Evolutionary conservation across 1,284 basidiomycete species (phyloP), one percentile per base, ranked within the genome.

Genomic region (Trichosporon coremiiforme): DNA sequence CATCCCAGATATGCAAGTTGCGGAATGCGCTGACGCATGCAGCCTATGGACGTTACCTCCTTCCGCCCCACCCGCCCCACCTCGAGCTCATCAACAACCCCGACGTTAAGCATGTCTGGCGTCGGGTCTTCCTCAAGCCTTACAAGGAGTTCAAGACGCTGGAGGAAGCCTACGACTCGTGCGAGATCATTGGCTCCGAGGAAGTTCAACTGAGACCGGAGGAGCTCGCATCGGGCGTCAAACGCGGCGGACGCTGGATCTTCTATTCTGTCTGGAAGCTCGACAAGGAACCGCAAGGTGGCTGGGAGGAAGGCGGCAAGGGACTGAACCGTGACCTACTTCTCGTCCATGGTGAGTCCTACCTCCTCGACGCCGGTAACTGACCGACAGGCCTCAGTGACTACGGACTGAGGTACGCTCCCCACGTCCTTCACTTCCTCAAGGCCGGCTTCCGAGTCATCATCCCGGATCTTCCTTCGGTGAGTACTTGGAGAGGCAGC

Each of bases 361-460:
- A 12, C 31, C 5, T 22, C 4, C 33, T 10, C 33, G 9, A 35
- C 33, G 33, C 77, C 47, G 50, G 31, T 3, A 63, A 50, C 62
- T 73, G 62, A 71, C 53, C 31, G 2, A 7, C 73, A 84, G 83
- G 84, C 5, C 70, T 85, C 36, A 80, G 80, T 63, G 84, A 84
- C 71, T 84, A 85, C 71, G 82, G 82, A 15, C 75, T 80, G 75
- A 75, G 83, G 41, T 85, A 85, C 63, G 80, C 82, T 0, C 83
- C 84, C 9, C 85, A 86, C 66, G 80, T 84, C 8, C 73, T 74
- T 3, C 79, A 83, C 62, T 85, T 86, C 68, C 77, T 86, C 63
- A 78, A 82, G 68, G 80, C 82, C 4, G 86, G 86, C 0, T 86
- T 86, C 75, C 78, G 86, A 29, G 79, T 86, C 35, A 84, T 87